A percentile compares a stretch with the other conserved stretches of the same genome.
These are phyloP conservation scores for Oryza coarctata DNA, from an alignment of 176 grass and related monocot genomes.

Conservation along the genomic window DNA sequence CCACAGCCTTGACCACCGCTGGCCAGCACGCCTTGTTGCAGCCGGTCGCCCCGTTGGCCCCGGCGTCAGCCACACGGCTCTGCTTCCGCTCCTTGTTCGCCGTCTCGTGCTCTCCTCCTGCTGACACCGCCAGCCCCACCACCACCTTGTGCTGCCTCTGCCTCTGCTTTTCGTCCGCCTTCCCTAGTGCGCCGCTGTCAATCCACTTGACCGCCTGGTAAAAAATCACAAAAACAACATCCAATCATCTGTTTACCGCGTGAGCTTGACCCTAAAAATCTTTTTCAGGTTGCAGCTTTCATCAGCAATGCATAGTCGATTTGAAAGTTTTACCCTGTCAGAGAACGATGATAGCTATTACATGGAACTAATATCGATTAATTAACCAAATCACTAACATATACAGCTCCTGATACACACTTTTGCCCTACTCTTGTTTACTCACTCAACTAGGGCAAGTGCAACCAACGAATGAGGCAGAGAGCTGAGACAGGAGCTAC, in stretches of 20 bases:
- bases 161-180: background rate
- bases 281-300: background rate
- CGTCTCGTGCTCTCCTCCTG: constrained; percentile 4
- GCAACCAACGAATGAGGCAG: background rate
- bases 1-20: constrained; percentile 26
- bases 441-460: no score
- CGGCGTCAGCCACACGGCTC: constrained; percentile 9
- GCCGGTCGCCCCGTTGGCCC: background rate
- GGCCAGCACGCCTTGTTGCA: background rate
- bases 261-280: background rate
- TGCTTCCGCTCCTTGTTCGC: constrained; percentile 20
- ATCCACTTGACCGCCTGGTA: constrained; percentile 27
- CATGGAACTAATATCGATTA: background rate
- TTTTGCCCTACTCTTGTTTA: no score
- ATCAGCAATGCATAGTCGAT: background rate
- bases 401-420: no score
- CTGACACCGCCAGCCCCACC: constrained; percentile 4
- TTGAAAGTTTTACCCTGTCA: background rate
- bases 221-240: background rate
- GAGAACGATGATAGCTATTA: background rate
- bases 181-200: background rate
- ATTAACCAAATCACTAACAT: background rate
- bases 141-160: constrained; percentile 31
- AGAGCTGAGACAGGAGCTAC: background rate
- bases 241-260: background rate